Conservation (phyloP, 257 asterid species). For the Parsonsia alboflavescens region DNA sequence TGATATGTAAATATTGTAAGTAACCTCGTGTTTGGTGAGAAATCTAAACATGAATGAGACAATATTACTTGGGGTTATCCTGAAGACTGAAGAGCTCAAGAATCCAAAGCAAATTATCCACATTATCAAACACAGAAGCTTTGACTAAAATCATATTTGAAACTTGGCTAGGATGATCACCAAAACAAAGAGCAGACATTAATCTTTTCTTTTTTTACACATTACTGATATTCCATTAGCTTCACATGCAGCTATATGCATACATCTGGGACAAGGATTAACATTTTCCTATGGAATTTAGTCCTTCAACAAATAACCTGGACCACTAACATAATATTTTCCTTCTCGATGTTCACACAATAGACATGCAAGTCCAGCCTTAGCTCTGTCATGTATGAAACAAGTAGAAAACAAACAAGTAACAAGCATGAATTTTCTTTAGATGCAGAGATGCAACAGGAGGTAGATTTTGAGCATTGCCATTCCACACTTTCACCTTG, state of each 20-base stretch:
- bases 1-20: background rate
- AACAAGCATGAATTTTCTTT: background rate
- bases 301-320: background rate
- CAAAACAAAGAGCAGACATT: too few species aligned
- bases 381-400: background rate
- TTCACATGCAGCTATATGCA: background rate
- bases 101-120: background rate
- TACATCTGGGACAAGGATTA: background rate
- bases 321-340: background rate
- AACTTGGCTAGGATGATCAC: too few species aligned
- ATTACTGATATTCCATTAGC: background rate
- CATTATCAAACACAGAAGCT: background rate
- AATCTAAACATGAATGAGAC: too few species aligned
- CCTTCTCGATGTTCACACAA: background rate
- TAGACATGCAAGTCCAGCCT: background rate
- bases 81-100: background rate
- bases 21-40: too few species aligned
- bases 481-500: background rate
- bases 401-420: background rate
- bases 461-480: background rate
- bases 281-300: background rate
- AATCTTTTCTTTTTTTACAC: background rate
- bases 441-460: background rate
- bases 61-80: too few species aligned
- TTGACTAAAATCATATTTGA: too few species aligned